A percentile compares a stretch with the other conserved stretches of the same genome.
phyloP scores from a whole-genome alignment of 2,329 filamentous ascomycete species.

The Pseudohalonectria lignicola region DNA sequence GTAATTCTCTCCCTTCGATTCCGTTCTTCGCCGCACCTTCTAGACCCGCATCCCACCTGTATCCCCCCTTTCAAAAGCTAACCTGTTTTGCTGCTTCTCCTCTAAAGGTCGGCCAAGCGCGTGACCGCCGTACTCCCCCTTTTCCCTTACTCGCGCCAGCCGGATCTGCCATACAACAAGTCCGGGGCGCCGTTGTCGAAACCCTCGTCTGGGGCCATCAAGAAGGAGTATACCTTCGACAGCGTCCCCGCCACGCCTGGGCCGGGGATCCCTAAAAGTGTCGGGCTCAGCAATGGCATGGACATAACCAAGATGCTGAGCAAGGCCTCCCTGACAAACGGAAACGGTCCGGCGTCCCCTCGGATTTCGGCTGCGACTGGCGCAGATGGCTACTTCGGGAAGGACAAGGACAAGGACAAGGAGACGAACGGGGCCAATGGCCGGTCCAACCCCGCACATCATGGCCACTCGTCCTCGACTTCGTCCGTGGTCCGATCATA shows the following conservation, averaged over 20 bases:
- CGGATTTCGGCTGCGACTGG: constrained; percentile 17
- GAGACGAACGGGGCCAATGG: constrained; percentile 16
- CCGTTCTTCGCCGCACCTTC: constrained; percentile 37
- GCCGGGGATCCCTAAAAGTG: constrained; percentile 57
- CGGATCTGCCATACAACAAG: constrained; percentile 96
- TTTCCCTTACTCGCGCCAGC: constrained; percentile 94
- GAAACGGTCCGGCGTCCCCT: constrained; percentile 1
- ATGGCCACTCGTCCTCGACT: constrained; percentile 25
- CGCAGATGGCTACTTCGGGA: constrained; percentile 6
- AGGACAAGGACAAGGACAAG: too few species aligned
- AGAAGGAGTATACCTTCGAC: constrained; percentile 74
- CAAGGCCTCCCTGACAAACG: constrained; percentile 42
- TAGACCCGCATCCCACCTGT: too few species aligned
- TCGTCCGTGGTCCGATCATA: constrained; percentile 33
- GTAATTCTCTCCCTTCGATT: not conserved
- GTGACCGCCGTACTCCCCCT: constrained; percentile 91
- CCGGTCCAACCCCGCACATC: constrained; percentile 18
- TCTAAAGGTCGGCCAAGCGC: constrained; percentile 58
- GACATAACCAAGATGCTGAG: constrained; percentile 67
- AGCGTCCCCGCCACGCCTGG: constrained; percentile 80
- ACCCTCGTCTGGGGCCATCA: constrained; percentile 17
- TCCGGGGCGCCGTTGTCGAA: constrained; percentile 77
- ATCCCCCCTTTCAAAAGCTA: too few species aligned
- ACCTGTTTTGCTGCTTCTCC: too few species aligned
- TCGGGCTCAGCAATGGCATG: constrained; percentile 54